Percentiles rank a stretch among this genome's conserved stretches.
phyloP scores from a whole-genome alignment of 768 basidiomycete species.

The Pholiota microspora region DNA sequence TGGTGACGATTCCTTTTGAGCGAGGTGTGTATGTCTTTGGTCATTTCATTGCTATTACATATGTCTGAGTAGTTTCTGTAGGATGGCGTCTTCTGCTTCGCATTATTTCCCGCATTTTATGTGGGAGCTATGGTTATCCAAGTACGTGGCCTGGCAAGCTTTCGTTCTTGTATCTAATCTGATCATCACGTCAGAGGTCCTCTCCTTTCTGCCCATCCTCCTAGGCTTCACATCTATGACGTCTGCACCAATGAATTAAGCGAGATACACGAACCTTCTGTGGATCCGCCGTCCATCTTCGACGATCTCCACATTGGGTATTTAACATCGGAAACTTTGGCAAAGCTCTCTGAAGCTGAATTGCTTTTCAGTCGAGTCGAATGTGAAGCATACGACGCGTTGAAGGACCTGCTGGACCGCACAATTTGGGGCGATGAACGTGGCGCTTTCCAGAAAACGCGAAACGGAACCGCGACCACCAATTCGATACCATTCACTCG shows the following conservation, averaged over 20 bases:
- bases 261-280: constrained; percentile 39
- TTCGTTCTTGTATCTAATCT: neutral
- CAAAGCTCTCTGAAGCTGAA: constrained; percentile 40
- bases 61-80: neutral
- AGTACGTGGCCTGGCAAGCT: constrained; percentile 19
- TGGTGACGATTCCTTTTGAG: neutral
- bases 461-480: neutral
- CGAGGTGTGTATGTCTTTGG: neutral
- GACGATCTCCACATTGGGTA: constrained; percentile 35
- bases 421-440: constrained; percentile 25
- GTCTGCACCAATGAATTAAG: constrained; percentile 48
- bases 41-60: neutral
- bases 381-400: constrained; percentile 34
- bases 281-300: constrained; percentile 35
- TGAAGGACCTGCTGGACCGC: constrained; percentile 33
- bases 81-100: neutral
- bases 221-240: constrained; percentile 51
- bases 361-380: constrained; percentile 43
- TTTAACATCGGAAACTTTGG: constrained; percentile 33
- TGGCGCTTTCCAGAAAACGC: constrained; percentile 11
- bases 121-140: constrained; percentile 40
- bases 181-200: constrained; percentile 12
- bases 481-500: constrained; percentile 29
- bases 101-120: constrained; percentile 10
- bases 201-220: constrained; percentile 27